A percentile compares a stretch with the other conserved stretches of the same genome.
Evolutionary conservation across 2,329 filamentous ascomycete species (phyloP).

Genomic region (Plenodomus tracheiphilus): DNA sequence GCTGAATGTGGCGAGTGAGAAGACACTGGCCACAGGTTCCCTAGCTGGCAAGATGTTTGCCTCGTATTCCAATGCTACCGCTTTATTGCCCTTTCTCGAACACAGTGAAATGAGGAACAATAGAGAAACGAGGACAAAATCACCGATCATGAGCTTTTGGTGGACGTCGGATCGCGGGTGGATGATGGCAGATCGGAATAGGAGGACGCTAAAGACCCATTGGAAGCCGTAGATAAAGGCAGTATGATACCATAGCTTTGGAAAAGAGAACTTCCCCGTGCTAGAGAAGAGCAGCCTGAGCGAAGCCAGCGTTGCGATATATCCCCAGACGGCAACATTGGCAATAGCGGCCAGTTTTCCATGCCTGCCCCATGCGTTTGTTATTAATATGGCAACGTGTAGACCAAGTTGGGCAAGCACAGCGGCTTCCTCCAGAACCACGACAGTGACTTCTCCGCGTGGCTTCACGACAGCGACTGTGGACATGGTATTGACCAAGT

Average conservation of each 20-base stretch:
- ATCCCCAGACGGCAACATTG: conserved; percentile 76
- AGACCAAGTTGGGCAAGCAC: conserved; percentile 72
- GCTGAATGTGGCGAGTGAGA: conserved; percentile 83
- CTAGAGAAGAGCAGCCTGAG: conserved; percentile 69
- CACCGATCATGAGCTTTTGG: conserved; percentile 67
- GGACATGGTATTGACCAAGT: conserved; percentile 56
- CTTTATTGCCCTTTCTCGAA: conserved; percentile 89
- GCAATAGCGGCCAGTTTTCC: conserved; percentile 65
- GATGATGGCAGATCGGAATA: conserved; percentile 85
- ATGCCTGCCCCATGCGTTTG: conserved; percentile 61
- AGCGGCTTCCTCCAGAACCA: conserved; percentile 74
- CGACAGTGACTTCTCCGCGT: conserved; percentile 68
- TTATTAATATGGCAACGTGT: conserved; percentile 67
- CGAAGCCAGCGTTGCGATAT: conserved; percentile 73
- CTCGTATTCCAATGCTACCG: conserved; percentile 85
- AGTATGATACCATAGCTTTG: conserved; percentile 90
- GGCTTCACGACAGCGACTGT: conserved; percentile 75
- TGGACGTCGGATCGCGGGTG: conserved; percentile 68
- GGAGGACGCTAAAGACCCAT: conserved; percentile 75
- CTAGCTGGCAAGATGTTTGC: conserved; percentile 83
- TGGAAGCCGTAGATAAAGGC: conserved; percentile 78
- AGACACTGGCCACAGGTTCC: conserved; percentile 83
- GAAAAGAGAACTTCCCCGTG: conserved; percentile 65
- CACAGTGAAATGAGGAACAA: conserved; percentile 76
- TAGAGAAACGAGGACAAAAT: conserved; percentile 75